Base-by-base conservation (phyloP, 257 asterid species). In the Primulina tabacum region DNA sequence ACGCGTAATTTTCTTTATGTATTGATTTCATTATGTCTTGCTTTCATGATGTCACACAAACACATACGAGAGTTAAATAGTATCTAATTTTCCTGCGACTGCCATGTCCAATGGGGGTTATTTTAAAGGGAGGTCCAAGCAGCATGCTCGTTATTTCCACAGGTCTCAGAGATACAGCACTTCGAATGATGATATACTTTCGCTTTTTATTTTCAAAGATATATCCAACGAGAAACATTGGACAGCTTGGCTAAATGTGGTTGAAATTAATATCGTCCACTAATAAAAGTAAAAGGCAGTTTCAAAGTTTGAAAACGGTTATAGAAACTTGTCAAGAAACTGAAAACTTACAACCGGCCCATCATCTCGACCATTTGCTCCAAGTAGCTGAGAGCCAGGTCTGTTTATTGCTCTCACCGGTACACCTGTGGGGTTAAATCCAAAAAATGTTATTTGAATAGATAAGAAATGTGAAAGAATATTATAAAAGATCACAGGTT, bases 341-440 rank as follows among this genome's bases (percentile, higher is more conserved):
- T 28, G 65, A 61, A 67, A 73, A 88, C 99, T 86, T 84, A 94
- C 99, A 76, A 85, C 67, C 68, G 90, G 91, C 21, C 99, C 99
- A 81, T 94, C 99, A 87, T 94, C 99, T 75, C 99, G 91, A 73
- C 96, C 99, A 85, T 89, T 91, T 62, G 92, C 90, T 70, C 97
- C 99, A 47, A 90, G 82, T 81, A 88, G 73, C 82, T 89, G 97
- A 9, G 96, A 85, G 52, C 95, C 95, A 56, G 97, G 97, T 83
- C 97, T 83, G 78, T 89, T 90, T 73, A 89, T 89, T 29, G 92
- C 96, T 60, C 96, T 88, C 78, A 91, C 91, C 4, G 97, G 85
- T 77, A 89, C 81, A 82, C 95, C 97, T 94, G 84, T 70, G 38
- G 18, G 60, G 34, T 75, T 47, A 73, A 75, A 75, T 69, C 72